phyloP scores from a whole-genome alignment of 2,329 filamentous ascomycete genomes.

The Leptodontidium sp. region DNA sequence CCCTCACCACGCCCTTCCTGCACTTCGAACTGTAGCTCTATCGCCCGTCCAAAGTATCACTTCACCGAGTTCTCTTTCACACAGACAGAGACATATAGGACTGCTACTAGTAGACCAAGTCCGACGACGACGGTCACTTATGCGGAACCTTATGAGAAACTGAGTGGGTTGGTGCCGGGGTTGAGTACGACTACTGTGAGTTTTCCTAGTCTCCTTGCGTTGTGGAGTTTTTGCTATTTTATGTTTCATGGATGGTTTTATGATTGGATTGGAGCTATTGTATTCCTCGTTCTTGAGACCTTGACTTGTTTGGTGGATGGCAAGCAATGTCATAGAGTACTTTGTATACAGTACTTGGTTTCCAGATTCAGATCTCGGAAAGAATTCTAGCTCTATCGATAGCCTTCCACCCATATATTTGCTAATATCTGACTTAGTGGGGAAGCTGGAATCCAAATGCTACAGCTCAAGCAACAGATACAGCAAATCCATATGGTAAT shows the following conservation, averaged over 20 bases:
- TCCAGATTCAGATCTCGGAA: no score
- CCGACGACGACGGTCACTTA: slow-evolving; percentile 45
- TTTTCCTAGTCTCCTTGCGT: background rate
- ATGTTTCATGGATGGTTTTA: background rate
- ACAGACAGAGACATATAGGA: slow-evolving; percentile 51
- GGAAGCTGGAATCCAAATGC: slow-evolving; percentile 51
- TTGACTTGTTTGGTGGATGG: background rate
- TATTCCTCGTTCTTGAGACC: background rate
- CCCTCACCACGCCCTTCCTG: slow-evolving; percentile 11
- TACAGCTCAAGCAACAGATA: slow-evolving; percentile 48
- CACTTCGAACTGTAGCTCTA: background rate
- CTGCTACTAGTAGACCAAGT: slow-evolving; percentile 48
- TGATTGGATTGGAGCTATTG: no score
- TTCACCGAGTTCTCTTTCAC: slow-evolving; percentile 46
- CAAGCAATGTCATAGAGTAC: background rate
- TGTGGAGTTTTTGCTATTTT: no score
- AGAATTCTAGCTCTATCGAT: no score
- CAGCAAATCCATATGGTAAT: slow-evolving; percentile 49
- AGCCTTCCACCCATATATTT: background rate
- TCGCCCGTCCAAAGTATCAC: background rate
- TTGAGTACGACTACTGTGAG: slow-evolving; percentile 48
- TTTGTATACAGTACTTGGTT: no score
- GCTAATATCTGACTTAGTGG: slow-evolving; percentile 40
- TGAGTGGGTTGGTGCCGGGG: slow-evolving; percentile 48
- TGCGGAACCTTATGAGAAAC: slow-evolving; percentile 48